These are phyloP conservation scores for Fusarium euwallaceae DNA, from an alignment of 2,329 filamentous ascomycete species.

Conservation along the genomic window DNA sequence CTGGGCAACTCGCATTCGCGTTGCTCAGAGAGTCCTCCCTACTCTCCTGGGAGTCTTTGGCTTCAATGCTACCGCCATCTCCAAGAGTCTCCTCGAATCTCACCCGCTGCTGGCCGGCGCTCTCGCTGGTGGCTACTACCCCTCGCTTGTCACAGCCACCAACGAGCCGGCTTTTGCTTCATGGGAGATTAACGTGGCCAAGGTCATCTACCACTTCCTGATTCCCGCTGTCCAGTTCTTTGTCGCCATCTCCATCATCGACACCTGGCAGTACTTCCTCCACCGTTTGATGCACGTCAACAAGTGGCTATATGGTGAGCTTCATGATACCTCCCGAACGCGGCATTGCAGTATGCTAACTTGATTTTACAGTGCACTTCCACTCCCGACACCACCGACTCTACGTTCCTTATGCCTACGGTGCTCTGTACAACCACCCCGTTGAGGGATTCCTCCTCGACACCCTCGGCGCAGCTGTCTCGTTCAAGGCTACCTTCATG, in stretches of 20 bases:
- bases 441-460: slow-evolving; percentile 95
- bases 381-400: slow-evolving; percentile 96
- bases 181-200: slow-evolving; percentile 85
- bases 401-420: slow-evolving; percentile 97
- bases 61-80: slow-evolving; percentile 80
- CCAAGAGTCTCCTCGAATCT: slow-evolving; percentile 78
- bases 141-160: slow-evolving; percentile 73
- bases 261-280: slow-evolving; percentile 98
- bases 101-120: slow-evolving; percentile 82
- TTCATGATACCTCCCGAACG: background rate
- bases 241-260: slow-evolving; percentile 80
- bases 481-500: slow-evolving; percentile 85
- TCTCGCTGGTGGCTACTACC: slow-evolving; percentile 85
- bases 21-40: slow-evolving; percentile 84
- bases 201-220: slow-evolving; percentile 81
- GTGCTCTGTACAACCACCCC: slow-evolving; percentile 96
- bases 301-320: slow-evolving; percentile 94
- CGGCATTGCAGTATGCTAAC: slow-evolving; percentile 14
- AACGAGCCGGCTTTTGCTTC: slow-evolving; percentile 80
- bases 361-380: slow-evolving; percentile 74
- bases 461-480: slow-evolving; percentile 86
- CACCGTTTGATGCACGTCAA: slow-evolving; percentile 98
- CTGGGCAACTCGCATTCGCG: slow-evolving; percentile 86
- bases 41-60: slow-evolving; percentile 78
- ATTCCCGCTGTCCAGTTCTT: slow-evolving; percentile 84